phyloP scores from a whole-genome alignment of 176 grass and related monocot genomes.

The Oropetium thomaeum region DNA sequence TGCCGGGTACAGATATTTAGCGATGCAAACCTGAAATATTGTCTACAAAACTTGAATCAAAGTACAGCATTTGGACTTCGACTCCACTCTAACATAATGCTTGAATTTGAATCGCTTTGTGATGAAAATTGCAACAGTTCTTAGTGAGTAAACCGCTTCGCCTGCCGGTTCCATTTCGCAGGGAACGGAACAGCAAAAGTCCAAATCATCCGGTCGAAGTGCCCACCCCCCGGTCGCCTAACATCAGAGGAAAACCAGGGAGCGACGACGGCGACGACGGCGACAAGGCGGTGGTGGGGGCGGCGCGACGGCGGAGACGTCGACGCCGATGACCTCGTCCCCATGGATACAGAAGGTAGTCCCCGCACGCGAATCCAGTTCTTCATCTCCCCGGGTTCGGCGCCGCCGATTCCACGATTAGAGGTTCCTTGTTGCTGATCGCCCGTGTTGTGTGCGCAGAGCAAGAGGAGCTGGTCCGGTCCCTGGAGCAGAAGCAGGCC shows the following conservation, averaged over 20 bases:
- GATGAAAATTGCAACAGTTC: neutral
- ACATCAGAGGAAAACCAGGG: neutral
- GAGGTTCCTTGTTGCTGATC: neutral
- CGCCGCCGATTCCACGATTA: neutral
- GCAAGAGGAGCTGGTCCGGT: conserved; percentile 85
- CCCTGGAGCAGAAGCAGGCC: conserved; percentile 72
- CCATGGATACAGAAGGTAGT: conserved; percentile 79
- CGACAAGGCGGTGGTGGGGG: conserved; percentile 68
- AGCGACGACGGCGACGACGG: conserved; percentile 34
- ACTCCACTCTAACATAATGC: neutral
- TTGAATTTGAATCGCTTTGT: neutral
- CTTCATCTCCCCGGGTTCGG: neutral
- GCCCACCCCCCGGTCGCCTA: neutral
- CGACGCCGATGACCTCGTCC: conserved; percentile 52
- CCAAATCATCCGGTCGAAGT: neutral
- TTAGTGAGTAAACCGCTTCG: neutral
- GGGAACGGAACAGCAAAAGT: neutral
- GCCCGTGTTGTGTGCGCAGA: conserved; percentile 42
- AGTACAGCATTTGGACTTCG: neutral
- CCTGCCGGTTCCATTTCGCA: neutral
- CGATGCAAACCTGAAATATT: neutral
- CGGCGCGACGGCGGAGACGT: conserved; percentile 24
- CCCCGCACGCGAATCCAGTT: neutral
- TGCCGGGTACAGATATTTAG: neutral
- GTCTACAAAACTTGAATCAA: neutral